A percentile compares a stretch with the other conserved stretches of the same genome.
These are phyloP conservation scores for Bipolaris sorokiniana DNA, from an alignment of 2,329 filamentous ascomycete genomes.

Conservation along the genomic window DNA sequence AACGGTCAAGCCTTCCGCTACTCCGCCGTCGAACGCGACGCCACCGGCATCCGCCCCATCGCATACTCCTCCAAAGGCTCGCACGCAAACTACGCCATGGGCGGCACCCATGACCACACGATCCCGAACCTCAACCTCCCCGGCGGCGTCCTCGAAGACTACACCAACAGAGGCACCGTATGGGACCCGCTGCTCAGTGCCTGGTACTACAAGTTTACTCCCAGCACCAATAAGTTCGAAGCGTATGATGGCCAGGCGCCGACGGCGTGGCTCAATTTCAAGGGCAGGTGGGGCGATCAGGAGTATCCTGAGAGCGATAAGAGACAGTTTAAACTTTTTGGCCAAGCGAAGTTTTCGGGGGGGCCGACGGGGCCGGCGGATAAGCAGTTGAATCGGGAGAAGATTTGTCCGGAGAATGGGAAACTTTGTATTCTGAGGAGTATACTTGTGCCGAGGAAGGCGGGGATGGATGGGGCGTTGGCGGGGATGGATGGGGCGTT, in stretches of 20 bases:
- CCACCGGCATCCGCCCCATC: conserved; percentile 61
- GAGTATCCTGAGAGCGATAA: conserved; percentile 60
- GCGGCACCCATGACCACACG: conserved; percentile 66
- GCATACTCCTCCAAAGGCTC: conserved; percentile 65
- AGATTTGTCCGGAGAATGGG: conserved; percentile 63
- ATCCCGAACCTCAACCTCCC: conserved; percentile 67
- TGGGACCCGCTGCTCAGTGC: conserved; percentile 67
- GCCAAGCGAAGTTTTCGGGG: conserved; percentile 57
- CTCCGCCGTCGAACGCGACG: conserved; percentile 52
- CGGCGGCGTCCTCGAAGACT: conserved; percentile 57
- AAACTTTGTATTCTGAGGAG: conserved; percentile 54
- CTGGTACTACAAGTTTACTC: conserved; percentile 63
- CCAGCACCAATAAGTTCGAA: conserved; percentile 51
- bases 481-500: conserved; percentile 16
- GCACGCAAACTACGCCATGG: conserved; percentile 69
- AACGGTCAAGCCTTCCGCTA: conserved; percentile 69
- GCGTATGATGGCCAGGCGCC: conserved; percentile 58
- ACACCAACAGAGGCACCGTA: conserved; percentile 61
- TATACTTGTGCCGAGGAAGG: conserved; percentile 44
- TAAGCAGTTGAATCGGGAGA: conserved; percentile 62
- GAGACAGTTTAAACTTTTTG: conserved; percentile 56
- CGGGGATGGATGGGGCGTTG: conserved; percentile 9
- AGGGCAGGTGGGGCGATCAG: conserved; percentile 68
- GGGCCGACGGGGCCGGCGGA: conserved; percentile 68
- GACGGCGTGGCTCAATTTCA: conserved; percentile 62